Evolutionary conservation across 2,329 filamentous ascomycete species (phyloP).

Genomic region (Sporothrix pallida): DNA sequence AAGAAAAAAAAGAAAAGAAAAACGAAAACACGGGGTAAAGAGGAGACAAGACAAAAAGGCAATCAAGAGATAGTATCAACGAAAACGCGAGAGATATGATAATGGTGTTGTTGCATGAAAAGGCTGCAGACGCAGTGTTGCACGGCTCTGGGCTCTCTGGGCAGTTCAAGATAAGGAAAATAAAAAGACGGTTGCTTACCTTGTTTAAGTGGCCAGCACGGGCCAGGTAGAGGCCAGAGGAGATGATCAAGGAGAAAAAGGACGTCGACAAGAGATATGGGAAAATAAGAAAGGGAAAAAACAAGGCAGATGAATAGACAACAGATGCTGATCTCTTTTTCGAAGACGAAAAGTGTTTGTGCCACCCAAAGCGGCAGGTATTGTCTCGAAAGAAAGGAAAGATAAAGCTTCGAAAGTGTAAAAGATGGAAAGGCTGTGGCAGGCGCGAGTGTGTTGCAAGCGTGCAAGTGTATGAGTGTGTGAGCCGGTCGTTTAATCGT

Average conservation of each 20-base stretch:
- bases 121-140: slow-evolving; percentile 9
- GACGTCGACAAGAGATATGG: not conserved
- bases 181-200: slow-evolving; percentile 20
- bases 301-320: slow-evolving; percentile 2
- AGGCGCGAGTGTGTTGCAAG: not conserved
- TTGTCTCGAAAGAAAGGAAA: slow-evolving; percentile 8
- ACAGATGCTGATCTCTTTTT: not conserved
- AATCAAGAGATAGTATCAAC: not conserved
- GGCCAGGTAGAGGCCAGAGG: not conserved
- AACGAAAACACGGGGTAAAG: slow-evolving; percentile 11
- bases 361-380: slow-evolving; percentile 13
- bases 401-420: slow-evolving; percentile 17
- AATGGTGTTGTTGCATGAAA: slow-evolving; percentile 10
- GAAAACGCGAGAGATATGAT: slow-evolving; percentile 22
- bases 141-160: slow-evolving; percentile 19
- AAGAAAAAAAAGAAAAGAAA: not conserved
- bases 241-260: not conserved
- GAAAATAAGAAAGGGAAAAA: not conserved
- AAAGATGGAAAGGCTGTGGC: not conserved
- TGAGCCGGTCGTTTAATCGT: slow-evolving; percentile 6
- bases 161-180: slow-evolving; percentile 26
- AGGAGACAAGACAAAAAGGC: not conserved
- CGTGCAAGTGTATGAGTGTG: not conserved
- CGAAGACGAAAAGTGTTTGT: not conserved
- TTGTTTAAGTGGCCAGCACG: slow-evolving; percentile 21